Conservation (phyloP, 202 grass and related monocot genomes). For the Elaeis oleifera region DNA sequence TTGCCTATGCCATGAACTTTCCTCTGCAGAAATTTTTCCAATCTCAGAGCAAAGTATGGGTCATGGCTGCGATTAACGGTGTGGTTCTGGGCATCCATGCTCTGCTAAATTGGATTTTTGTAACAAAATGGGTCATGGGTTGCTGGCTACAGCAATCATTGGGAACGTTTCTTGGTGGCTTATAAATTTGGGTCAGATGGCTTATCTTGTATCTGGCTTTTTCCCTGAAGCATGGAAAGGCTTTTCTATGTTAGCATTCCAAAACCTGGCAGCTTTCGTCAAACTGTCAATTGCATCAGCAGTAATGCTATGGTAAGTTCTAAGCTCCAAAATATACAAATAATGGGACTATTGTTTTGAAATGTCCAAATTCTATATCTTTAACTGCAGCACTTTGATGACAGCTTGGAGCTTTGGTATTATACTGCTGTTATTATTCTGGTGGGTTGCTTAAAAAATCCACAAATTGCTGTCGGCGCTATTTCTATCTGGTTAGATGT, state of each 20-base stretch:
- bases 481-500: slow-evolving; percentile 2
- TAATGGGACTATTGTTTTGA: neutral
- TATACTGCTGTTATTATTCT: slow-evolving; percentile 17
- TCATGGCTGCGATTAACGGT: neutral
- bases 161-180: slow-evolving; percentile 17
- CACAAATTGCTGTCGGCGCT: neutral
- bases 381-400: neutral
- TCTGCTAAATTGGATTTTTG: slow-evolving; percentile 9
- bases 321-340: neutral
- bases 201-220: slow-evolving; percentile 8
- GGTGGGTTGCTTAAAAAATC: slow-evolving; percentile 5
- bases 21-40: slow-evolving; percentile 15
- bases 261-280: neutral
- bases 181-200: slow-evolving; percentile 4
- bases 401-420: slow-evolving; percentile 22
- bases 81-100: neutral
- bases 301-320: slow-evolving; percentile 8
- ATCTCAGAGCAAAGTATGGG: slow-evolving; percentile 9
- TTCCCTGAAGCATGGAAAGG: slow-evolving; percentile 7
- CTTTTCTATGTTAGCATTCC: slow-evolving; percentile 5
- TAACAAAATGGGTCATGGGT: neutral
- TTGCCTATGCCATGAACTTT: neutral
- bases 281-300: slow-evolving; percentile 10
- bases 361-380: neutral
- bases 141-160: slow-evolving; percentile 4